A percentile compares a stretch with the other conserved stretches of the same genome.
Evolutionary conservation across 495 filamentous ascomycete genomes (phyloP).

Genomic region (Tuber borchii): DNA sequence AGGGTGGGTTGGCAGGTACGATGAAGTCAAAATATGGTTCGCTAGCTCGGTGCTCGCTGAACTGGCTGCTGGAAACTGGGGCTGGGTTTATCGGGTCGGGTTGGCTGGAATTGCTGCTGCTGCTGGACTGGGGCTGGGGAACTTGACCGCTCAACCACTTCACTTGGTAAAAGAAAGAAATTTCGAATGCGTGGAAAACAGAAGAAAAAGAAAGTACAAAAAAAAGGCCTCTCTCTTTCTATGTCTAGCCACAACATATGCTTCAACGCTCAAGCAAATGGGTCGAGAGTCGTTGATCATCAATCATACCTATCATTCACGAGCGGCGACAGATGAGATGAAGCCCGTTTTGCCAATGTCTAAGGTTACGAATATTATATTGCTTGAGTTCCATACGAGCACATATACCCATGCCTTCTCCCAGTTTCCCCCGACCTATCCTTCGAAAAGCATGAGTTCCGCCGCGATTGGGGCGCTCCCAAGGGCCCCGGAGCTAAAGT

Average conservation of each 20-base stretch:
- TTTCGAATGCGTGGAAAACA: no score
- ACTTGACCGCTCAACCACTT: not conserved
- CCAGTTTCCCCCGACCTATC: constrained; percentile 31
- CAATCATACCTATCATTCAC: not conserved
- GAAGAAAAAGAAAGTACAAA: not conserved
- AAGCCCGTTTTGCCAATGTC: not conserved
- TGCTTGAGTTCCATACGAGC: not conserved
- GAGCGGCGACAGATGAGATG: not conserved
- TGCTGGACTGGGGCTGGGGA: not conserved
- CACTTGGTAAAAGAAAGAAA: not conserved
- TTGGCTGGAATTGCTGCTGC: not conserved
- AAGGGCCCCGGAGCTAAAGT: not conserved
- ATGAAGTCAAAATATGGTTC: not conserved
- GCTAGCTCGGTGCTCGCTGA: not conserved
- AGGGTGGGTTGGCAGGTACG: not conserved
- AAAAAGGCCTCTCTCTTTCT: not conserved
- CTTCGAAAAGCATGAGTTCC: constrained; percentile 29
- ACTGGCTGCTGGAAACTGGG: not conserved
- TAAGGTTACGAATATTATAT: not conserved
- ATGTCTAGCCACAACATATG: not conserved
- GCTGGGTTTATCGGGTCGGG: not conserved
- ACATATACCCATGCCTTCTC: constrained; percentile 15
- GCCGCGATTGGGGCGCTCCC: constrained; percentile 15
- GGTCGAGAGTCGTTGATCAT: not conserved
- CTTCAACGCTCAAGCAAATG: not conserved